These are phyloP conservation scores for Vitis rotundifolia DNA, from an alignment of 164 flowering plant genomes.

Conservation along the genomic window DNA sequence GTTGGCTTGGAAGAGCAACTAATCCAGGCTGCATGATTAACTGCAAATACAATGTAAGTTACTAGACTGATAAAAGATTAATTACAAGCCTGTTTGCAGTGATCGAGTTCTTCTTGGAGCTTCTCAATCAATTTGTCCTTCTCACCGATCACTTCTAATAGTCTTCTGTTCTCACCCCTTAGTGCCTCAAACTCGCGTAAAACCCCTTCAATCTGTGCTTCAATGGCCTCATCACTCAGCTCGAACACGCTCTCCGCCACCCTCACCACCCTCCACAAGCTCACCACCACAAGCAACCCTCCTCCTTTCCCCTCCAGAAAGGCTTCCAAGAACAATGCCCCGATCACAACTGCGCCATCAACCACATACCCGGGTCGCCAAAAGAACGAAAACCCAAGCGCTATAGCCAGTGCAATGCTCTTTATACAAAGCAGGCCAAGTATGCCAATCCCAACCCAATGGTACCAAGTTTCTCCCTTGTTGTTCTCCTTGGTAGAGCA, in stretches of 20 bases:
- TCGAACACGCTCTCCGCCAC: slow-evolving; percentile 69
- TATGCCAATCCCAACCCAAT: slow-evolving; percentile 55
- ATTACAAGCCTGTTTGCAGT: not conserved
- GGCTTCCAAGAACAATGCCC: slow-evolving; percentile 50
- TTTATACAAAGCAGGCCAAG: slow-evolving; percentile 38
- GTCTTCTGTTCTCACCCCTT: slow-evolving; percentile 35
- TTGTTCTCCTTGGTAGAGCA: slow-evolving; percentile 12
- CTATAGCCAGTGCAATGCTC: slow-evolving; percentile 32
- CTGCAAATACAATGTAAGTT: no score
- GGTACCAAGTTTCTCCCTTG: slow-evolving; percentile 25
- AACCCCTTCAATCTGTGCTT: slow-evolving; percentile 46
- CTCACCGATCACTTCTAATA: slow-evolving; percentile 23
- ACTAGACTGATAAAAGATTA: no score
- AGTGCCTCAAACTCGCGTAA: slow-evolving; percentile 40
- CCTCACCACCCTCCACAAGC: slow-evolving; percentile 64
- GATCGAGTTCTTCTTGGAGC: slow-evolving; percentile 33
- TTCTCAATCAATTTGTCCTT: slow-evolving; percentile 34
- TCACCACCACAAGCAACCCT: slow-evolving; percentile 57
- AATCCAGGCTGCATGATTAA: no score
- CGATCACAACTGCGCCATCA: slow-evolving; percentile 47
- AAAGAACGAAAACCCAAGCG: slow-evolving; percentile 41
- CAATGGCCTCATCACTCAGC: slow-evolving; percentile 64
- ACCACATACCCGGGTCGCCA: slow-evolving; percentile 46
- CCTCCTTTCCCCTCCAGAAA: slow-evolving; percentile 39
- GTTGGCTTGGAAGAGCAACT: no score